These are phyloP conservation scores for Pythium oligandrum DNA, from an alignment of 352 stramenopile genomes.

Conservation along the genomic window DNA sequence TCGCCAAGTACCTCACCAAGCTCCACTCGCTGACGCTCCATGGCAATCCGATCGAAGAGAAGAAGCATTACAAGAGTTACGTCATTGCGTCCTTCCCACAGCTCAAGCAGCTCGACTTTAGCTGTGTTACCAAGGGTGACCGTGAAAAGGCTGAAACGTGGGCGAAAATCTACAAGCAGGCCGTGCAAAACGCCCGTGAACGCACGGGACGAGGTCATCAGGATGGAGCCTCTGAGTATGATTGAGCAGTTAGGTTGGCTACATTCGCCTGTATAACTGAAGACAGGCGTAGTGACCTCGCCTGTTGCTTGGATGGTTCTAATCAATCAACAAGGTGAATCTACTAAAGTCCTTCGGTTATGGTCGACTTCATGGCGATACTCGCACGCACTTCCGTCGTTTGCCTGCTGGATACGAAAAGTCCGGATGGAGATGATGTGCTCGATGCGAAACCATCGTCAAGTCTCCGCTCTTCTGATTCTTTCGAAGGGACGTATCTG, in stretches of 20 bases:
- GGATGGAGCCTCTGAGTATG: constrained; percentile 3
- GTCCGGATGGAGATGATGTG: too few species aligned
- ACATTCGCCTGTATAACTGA: constrained; percentile 11
- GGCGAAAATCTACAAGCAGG: constrained; percentile 64
- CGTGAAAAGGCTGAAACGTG: constrained; percentile 65
- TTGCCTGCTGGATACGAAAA: too few species aligned
- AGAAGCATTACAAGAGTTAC: constrained; percentile 86
- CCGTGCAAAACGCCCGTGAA: constrained; percentile 9
- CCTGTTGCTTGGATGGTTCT: too few species aligned
- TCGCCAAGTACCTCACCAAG: constrained; percentile 36
- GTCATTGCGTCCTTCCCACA: constrained; percentile 62
- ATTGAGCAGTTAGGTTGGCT: constrained; percentile 5
- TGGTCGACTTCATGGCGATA: too few species aligned
- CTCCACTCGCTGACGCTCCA: constrained; percentile 71
- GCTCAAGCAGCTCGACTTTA: constrained; percentile 75
- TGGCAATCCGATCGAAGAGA: constrained; percentile 82
- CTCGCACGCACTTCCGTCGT: too few species aligned
- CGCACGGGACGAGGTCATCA: neutral
- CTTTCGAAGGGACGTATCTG: too few species aligned
- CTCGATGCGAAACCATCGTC: too few species aligned
- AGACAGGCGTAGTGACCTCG: too few species aligned
- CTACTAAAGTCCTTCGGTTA: too few species aligned
- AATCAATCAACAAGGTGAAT: too few species aligned
- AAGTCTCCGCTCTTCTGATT: too few species aligned
- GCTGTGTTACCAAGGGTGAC: constrained; percentile 57